Conservation (phyloP, 257 asterid genomes). For the Linderniella brevidens region DNA sequence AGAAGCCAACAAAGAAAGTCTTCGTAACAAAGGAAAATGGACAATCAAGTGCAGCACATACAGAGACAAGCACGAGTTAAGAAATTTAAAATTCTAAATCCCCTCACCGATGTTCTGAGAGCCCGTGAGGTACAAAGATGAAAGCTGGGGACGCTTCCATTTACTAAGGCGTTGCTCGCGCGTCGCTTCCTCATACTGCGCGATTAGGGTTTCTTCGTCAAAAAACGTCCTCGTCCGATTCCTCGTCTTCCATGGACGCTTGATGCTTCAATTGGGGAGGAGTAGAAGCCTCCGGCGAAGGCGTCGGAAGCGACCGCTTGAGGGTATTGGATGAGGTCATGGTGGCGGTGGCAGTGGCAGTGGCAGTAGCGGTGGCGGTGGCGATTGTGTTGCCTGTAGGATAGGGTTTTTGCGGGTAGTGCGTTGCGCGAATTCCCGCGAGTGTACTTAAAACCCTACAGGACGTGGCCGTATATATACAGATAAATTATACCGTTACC, state of each 20-base stretch:
- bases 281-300: conserved; percentile 25
- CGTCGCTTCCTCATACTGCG: conserved; percentile 54
- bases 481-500: too few relatives aligned
- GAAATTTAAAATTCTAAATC: too few relatives aligned
- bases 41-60: too few relatives aligned
- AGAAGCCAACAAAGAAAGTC: too few relatives aligned
- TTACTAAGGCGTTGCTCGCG: conserved; percentile 38
- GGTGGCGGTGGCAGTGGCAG: conserved; percentile 2
- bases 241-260: conserved; percentile 62
- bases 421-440: too few relatives aligned
- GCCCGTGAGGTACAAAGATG: conserved; percentile 28
- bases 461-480: too few relatives aligned
- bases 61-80: too few relatives aligned
- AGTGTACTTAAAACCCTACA: too few relatives aligned
- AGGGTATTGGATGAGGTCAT: conserved; percentile 40
- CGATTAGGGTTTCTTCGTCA: conserved; percentile 69
- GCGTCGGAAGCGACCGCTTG: conserved; percentile 39
- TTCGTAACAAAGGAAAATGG: too few relatives aligned
- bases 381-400: too few relatives aligned
- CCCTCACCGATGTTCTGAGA: conserved; percentile 45
- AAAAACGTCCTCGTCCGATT: conserved; percentile 72
- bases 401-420: too few relatives aligned
- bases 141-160: conserved; percentile 68
- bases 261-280: conserved; percentile 48
- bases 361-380: too few relatives aligned